Evolutionary conservation across 441 rosid genomes (phyloP), one percentile per base, ranked within the genome.

Genomic region (Kokia cookei): DNA sequence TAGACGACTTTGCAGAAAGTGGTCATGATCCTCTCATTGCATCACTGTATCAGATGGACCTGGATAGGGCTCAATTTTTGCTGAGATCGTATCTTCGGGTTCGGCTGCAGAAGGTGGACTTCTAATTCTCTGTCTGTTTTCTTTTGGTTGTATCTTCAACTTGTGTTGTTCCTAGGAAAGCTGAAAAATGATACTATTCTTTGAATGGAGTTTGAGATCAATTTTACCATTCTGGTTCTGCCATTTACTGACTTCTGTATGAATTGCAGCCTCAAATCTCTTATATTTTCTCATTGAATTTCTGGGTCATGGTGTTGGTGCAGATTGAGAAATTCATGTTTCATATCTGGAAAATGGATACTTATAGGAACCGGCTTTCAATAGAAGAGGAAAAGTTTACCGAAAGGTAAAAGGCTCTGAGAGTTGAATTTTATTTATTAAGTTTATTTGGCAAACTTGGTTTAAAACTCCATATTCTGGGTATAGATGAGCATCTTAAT

Each of bases 1-100:
- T 89, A 81, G 96, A 89, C 42, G 83, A 81, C 14, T 89, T 79
- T 70, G 88, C 81, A 60, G 78, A 77, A 66, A 76, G 75, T 55
- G 86, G 87, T 2, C 62, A 74, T 70, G 98, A 91, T 77, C 96
- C 94, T 48, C 82, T 91, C 8, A 82, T 88, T 2, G 86, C 86
- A n/a, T 94, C 96, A 2, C 91, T 94, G 47, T 91, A 94, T 79
- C 95, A 89, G 80, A 91, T 90, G 97, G 96, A 95, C 77, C 58
- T 93, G 69, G 96, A 95, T 24, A 82, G 96, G 79, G 82, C 91
- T 2, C 97, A 93, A 79, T 95, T 85, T 82, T 78, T 91, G 65
- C 76, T 93, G 80, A 84, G 98, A 84, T 93, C 99, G 0, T 95
- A 93, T 85, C 91, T 95, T 61, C 87, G 99, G 10, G 83, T 90